These are phyloP conservation scores for Irpex sp. DNA, from an alignment of 1,284 basidiomycete species.

Conservation along the genomic window DNA sequence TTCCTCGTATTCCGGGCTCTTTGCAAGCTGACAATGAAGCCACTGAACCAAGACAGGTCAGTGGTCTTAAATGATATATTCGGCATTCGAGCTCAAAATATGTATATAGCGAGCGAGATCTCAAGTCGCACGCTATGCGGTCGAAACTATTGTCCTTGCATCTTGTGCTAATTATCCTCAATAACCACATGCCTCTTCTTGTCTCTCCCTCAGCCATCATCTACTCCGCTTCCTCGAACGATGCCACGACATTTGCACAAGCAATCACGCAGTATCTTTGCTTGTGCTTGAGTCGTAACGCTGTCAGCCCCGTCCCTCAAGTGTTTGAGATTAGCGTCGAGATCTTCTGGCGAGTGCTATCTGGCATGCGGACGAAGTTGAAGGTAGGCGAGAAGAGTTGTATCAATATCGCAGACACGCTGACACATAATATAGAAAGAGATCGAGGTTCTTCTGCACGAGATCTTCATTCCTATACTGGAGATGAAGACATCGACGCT, in stretches of 20 bases:
- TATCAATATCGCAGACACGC: neutral
- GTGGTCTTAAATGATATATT: slow-evolving; percentile 16
- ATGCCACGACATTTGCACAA: slow-evolving; percentile 86
- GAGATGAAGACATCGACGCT: slow-evolving; percentile 98
- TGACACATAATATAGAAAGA: slow-evolving; percentile 72
- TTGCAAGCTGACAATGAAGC: slow-evolving; percentile 98
- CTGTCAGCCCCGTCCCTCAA: slow-evolving; percentile 91
- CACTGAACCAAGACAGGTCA: slow-evolving; percentile 87
- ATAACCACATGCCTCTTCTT: slow-evolving; percentile 87
- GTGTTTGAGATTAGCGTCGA: slow-evolving; percentile 98
- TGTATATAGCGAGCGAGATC: slow-evolving; percentile 75
- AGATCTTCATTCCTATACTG: slow-evolving; percentile 98
- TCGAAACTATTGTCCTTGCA: slow-evolving; percentile 92
- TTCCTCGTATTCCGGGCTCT: slow-evolving; percentile 94
- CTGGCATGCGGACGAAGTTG: slow-evolving; percentile 92
- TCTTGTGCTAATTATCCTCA: slow-evolving; percentile 88
- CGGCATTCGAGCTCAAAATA: neutral
- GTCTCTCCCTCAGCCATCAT: slow-evolving; percentile 84
- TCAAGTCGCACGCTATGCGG: slow-evolving; percentile 93
- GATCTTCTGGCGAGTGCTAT: slow-evolving; percentile 96
- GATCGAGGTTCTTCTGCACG: slow-evolving; percentile 96
- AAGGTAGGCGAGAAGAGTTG: slow-evolving; percentile 55
- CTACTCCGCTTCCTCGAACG: slow-evolving; percentile 82
- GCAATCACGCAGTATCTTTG: slow-evolving; percentile 96
- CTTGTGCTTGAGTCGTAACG: slow-evolving; percentile 90